Evolutionary conservation across 75 land plant species (phyloP).

Genomic region (Chamaecyparis obtusa): DNA sequence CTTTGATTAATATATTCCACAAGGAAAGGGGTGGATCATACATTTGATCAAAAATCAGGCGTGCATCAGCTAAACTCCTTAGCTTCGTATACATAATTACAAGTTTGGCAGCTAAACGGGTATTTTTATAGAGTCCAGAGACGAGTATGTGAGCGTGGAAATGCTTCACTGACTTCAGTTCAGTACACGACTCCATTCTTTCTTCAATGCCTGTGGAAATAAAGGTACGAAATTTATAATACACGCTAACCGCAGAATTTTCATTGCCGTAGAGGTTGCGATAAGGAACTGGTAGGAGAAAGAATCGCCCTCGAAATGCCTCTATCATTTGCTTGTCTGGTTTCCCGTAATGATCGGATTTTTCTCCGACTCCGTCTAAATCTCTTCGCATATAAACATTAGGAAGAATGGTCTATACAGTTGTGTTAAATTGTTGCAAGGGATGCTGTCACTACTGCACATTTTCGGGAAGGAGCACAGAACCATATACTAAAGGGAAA

Average conservation of each 20-base stretch:
- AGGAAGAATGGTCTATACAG: no score
- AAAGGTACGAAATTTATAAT: neutral
- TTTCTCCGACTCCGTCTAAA: neutral
- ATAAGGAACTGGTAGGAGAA: neutral
- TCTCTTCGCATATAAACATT: neutral
- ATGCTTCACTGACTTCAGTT: slow-evolving; percentile 14
- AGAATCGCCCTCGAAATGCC: neutral
- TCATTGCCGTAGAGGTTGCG: neutral
- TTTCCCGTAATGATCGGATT: neutral
- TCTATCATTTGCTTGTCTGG: neutral
- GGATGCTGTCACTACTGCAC: no score
- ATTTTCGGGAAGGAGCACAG: no score
- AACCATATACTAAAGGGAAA: no score
- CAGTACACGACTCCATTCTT: slow-evolving; percentile 12
- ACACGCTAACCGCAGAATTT: neutral
- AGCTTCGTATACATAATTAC: neutral
- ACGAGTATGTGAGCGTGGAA: neutral
- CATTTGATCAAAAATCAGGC: neutral
- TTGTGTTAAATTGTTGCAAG: no score
- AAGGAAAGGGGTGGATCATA: neutral
- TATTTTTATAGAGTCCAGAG: neutral
- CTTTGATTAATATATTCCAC: neutral
- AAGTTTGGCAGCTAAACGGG: neutral
- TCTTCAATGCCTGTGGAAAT: neutral
- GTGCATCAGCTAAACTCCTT: neutral